Percentiles rank a stretch among this genome's conserved stretches.
Conservation (phyloP, 179 eudicot species). For the Carnegiea gigantea region DNA sequence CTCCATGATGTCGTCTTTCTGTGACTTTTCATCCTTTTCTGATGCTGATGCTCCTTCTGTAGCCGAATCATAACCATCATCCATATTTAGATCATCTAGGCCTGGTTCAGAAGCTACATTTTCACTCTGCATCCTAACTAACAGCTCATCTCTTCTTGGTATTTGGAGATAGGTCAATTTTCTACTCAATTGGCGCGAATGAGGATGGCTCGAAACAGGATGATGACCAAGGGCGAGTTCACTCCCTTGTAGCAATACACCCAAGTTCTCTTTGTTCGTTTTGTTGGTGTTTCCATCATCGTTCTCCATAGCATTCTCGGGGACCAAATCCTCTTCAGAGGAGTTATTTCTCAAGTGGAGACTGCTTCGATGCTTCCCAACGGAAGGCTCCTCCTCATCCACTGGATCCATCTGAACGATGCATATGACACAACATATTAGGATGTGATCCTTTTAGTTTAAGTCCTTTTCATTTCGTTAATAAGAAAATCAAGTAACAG, state of each 20-base stretch:
- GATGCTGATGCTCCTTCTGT: conserved; percentile 32
- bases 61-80: conserved; percentile 36
- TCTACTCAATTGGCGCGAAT: conserved; percentile 21
- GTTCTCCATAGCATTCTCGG: conserved; percentile 33
- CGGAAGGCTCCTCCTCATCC: conserved; percentile 62
- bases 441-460: background rate
- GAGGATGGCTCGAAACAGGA: conserved; percentile 18
- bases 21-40: conserved; percentile 20
- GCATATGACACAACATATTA: conserved; percentile 3
- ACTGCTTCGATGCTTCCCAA: conserved; percentile 41
- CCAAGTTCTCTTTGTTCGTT: conserved; percentile 20
- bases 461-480: background rate
- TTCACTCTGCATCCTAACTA: conserved; percentile 37
- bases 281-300: conserved; percentile 28
- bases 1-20: conserved; percentile 17
- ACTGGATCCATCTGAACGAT: conserved; percentile 65
- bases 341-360: conserved; percentile 59
- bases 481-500: background rate
- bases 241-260: conserved; percentile 25
- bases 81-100: conserved; percentile 4
- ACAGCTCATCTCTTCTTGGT: conserved; percentile 45
- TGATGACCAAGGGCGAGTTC: conserved; percentile 12
- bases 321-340: conserved; percentile 58
- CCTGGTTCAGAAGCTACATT: conserved; percentile 21
- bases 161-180: conserved; percentile 50